Evolutionary conservation across 2,329 filamentous ascomycete species (phyloP).

Genomic region (Penicillium sp.): DNA sequence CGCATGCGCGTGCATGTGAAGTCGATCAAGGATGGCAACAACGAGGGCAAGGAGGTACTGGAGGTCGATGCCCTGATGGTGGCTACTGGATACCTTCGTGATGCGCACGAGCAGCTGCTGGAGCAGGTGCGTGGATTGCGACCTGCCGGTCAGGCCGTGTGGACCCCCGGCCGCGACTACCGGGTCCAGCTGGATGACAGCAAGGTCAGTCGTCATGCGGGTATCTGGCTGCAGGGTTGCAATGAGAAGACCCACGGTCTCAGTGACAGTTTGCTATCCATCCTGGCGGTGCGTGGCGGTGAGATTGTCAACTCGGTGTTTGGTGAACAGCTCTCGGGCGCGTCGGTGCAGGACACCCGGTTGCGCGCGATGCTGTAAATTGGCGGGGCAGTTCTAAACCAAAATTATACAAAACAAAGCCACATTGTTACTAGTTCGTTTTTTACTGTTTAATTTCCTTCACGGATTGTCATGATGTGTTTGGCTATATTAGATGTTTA

Average conservation of each 20-base stretch:
- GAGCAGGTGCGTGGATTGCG: conserved; percentile 65
- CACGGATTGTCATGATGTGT: neutral
- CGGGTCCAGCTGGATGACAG: conserved; percentile 68
- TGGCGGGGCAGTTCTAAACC: neutral
- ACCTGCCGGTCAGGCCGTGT: conserved; percentile 57
- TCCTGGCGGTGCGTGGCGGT: conserved; percentile 72
- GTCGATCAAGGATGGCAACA: conserved; percentile 39
- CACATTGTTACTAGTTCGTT: neutral
- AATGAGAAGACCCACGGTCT: conserved; percentile 89
- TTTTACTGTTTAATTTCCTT: neutral
- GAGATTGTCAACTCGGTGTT: conserved; percentile 79
- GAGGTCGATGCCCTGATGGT: conserved; percentile 81
- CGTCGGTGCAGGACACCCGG: conserved; percentile 33
- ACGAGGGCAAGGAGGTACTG: conserved; percentile 57
- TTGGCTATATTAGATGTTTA: neutral
- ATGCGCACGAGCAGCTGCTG: conserved; percentile 76
- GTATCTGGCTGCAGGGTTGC: conserved; percentile 91
- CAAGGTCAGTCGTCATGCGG: conserved; percentile 69
- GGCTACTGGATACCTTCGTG: conserved; percentile 81
- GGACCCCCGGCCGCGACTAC: conserved; percentile 76
- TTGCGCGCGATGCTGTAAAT: conserved; percentile 34
- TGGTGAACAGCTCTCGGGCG: conserved; percentile 39
- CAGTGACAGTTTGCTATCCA: conserved; percentile 78
- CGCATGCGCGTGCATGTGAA: conserved; percentile 62
- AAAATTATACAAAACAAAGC: neutral